Conservation (phyloP, 148 eudicot species). For the Fallopia convolvulus region DNA sequence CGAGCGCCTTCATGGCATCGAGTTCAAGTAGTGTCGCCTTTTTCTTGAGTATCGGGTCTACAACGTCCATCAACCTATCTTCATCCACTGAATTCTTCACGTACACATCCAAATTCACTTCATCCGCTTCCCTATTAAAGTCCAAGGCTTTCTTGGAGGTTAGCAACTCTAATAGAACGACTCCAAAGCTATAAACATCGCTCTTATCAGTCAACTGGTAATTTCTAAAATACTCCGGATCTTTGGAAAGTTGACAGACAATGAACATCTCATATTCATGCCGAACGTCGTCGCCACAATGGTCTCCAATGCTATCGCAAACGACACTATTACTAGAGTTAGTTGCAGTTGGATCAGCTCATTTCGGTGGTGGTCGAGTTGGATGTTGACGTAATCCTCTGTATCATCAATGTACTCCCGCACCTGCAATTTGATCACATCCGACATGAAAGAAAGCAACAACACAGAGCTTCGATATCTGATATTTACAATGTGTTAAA, state of each 20-base stretch:
- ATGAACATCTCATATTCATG: conserved; percentile 60
- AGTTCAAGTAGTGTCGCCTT: conserved; percentile 48
- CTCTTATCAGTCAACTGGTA: conserved; percentile 82
- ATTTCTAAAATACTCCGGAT: conserved; percentile 80
- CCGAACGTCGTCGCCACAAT: conserved; percentile 54
- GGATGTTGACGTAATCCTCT: conserved; percentile 89
- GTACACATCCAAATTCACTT: conserved; percentile 79
- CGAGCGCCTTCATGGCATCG: conserved; percentile 77
- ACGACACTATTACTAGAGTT: conserved; percentile 59
- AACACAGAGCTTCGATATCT: too few relatives aligned
- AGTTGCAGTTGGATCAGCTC: conserved; percentile 82
- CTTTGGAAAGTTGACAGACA: too few relatives aligned
- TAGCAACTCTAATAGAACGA: conserved; percentile 68
- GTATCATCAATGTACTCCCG: conserved; percentile 94
- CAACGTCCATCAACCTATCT: conserved; percentile 54
- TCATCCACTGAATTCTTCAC: conserved; percentile 67
- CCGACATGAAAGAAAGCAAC: too few relatives aligned
- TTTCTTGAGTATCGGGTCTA: conserved; percentile 47
- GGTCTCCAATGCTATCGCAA: conserved; percentile 58
- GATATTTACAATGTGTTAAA: too few relatives aligned
- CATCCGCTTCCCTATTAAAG: conserved; percentile 57
- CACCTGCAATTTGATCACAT: conserved; percentile 33
- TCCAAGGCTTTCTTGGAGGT: conserved; percentile 83
- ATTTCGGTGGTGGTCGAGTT: conserved; percentile 84
- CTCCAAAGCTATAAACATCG: conserved; percentile 80